Evolutionary conservation across 2,329 filamentous ascomycete species (phyloP).

Genomic region (Aspergillus fischeri): DNA sequence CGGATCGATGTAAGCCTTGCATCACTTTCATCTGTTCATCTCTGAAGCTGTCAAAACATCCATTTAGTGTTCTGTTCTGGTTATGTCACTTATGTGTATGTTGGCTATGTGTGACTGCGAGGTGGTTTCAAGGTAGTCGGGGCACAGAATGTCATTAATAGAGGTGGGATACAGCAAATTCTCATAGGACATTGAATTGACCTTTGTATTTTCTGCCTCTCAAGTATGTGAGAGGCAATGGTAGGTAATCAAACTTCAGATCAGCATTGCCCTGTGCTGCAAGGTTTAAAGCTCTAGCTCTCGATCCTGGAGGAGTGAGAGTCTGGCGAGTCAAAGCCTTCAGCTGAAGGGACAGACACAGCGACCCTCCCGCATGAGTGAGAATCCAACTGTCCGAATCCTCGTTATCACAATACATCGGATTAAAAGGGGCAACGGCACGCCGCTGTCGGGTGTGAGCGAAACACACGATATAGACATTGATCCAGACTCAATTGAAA

Average conservation of each 20-base stretch:
- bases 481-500: constrained; percentile 5
- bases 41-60: not conserved
- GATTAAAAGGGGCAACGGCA: not conserved
- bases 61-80: not conserved
- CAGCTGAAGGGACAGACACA: too few species aligned
- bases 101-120: not conserved
- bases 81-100: not conserved
- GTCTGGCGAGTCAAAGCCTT: too few species aligned
- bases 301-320: too few species aligned
- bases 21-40: not conserved
- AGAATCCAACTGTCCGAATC: not conserved
- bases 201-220: too few species aligned
- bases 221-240: too few species aligned
- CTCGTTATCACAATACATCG: not conserved
- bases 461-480: not conserved
- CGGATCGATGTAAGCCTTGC: not conserved
- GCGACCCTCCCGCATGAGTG: not conserved
- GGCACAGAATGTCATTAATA: too few species aligned
- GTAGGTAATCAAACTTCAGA: too few species aligned
- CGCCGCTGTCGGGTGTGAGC: not conserved
- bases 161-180: not conserved
- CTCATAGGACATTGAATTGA: not conserved
- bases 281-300: too few species aligned
- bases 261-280: too few species aligned
- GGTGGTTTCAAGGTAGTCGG: too few species aligned